phyloP scores from a whole-genome alignment of 345 rosid genomes.

The Mercurialis annua region DNA sequence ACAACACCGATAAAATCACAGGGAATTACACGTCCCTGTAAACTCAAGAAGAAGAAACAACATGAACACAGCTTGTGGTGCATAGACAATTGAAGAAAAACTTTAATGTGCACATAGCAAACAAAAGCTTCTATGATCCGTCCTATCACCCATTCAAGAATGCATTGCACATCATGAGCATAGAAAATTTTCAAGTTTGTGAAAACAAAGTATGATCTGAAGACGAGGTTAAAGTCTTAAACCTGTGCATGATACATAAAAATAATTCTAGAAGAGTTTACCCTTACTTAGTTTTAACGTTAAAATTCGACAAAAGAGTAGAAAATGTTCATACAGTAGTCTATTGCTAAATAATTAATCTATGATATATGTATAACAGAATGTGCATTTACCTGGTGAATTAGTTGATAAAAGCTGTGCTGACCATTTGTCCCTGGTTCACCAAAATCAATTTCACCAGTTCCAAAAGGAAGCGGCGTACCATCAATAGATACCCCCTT shows the following conservation, averaged over 20 bases:
- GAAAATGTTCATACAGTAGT: conserved; percentile 1
- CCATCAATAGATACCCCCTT: conserved; percentile 97
- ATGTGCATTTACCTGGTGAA: conserved; percentile 70
- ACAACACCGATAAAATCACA: conserved; percentile 87
- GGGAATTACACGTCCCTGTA: conserved; percentile 89
- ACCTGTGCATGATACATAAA: neutral
- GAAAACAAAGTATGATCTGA: neutral
- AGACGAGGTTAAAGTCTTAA: neutral
- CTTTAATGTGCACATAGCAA: neutral
- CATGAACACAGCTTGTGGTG: neutral
- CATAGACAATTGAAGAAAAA: conserved; percentile 2
- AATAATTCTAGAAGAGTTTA: neutral
- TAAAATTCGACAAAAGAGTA: neutral
- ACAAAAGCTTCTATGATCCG: neutral
- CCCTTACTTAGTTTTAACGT: neutral
- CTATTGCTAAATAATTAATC: neutral
- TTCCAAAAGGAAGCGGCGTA: conserved; percentile 69
- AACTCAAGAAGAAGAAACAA: conserved; percentile 19
- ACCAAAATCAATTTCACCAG: conserved; percentile 98
- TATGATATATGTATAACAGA: neutral
- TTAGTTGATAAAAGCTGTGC: conserved; percentile 98
- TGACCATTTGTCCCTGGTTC: conserved; percentile 99
- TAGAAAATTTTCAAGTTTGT: neutral
- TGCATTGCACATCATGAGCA: neutral
- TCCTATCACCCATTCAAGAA: neutral